These are phyloP conservation scores for Penicillium sp. DNA, from an alignment of 2,329 filamentous ascomycete genomes.

Conservation along the genomic window DNA sequence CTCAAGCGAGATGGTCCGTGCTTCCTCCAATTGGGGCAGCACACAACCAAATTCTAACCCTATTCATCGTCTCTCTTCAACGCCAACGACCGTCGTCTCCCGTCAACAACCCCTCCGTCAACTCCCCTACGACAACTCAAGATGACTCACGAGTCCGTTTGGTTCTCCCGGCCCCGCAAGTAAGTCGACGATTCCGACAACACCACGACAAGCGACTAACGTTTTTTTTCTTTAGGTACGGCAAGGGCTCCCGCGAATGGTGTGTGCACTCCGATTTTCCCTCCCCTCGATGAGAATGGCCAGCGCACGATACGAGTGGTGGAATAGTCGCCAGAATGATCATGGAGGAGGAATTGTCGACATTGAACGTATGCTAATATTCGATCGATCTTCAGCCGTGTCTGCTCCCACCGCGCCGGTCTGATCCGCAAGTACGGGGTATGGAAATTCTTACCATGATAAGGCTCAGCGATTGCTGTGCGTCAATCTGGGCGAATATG, in stretches of 20 bases:
- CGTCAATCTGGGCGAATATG: constrained; percentile 11
- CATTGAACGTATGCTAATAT: constrained; percentile 17
- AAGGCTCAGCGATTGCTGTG: neutral
- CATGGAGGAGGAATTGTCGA: constrained; percentile 5
- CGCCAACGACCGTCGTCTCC: constrained; percentile 31
- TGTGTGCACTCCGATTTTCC: constrained; percentile 50
- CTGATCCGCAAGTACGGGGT: constrained; percentile 98
- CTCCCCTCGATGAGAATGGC: constrained; percentile 11
- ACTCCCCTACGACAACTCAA: constrained; percentile 45
- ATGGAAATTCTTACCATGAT: constrained; percentile 19
- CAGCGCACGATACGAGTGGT: constrained; percentile 2
- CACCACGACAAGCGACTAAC: constrained; percentile 15
- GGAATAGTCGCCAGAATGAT: neutral
- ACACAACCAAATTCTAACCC: constrained; percentile 35
- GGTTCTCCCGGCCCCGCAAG: constrained; percentile 95
- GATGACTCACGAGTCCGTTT: constrained; percentile 93
- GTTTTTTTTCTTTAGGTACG: constrained; percentile 42
- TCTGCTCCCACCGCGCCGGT: constrained; percentile 94
- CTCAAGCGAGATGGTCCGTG: constrained; percentile 33
- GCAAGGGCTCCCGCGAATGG: constrained; percentile 92
- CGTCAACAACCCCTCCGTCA: constrained; percentile 33
- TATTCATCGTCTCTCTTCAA: constrained; percentile 30
- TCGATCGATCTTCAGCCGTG: constrained; percentile 52
- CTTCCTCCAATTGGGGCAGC: constrained; percentile 25
- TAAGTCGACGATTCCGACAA: constrained; percentile 45